These are phyloP conservation scores for Tricholoma saponaceum DNA, from an alignment of 768 basidiomycete species.

Conservation along the genomic window DNA sequence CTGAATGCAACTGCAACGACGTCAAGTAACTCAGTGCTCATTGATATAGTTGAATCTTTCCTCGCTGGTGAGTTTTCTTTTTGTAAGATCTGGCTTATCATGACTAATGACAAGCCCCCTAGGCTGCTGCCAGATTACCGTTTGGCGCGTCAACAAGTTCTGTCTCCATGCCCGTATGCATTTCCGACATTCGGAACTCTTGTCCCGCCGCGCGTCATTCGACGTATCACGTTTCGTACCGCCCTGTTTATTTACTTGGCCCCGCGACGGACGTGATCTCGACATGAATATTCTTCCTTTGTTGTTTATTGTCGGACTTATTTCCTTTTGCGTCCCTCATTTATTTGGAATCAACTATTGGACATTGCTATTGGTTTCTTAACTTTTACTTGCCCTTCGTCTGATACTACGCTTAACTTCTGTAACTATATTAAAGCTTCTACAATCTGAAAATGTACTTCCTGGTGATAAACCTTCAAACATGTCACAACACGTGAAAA, in stretches of 20 bases:
- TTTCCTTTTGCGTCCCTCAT: conserved; percentile 5
- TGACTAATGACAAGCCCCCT: neutral
- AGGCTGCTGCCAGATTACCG: conserved; percentile 29
- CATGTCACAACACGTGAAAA: too few relatives aligned
- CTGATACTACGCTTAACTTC: neutral
- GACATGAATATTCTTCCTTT: conserved; percentile 35
- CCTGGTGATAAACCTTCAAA: too few relatives aligned
- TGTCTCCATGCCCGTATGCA: conserved; percentile 22
- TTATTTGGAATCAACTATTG: conserved; percentile 4
- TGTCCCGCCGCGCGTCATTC: conserved; percentile 47
- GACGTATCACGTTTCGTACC: conserved; percentile 66
- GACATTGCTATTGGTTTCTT: neutral
- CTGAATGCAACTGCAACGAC: conserved; percentile 59
- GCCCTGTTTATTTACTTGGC: conserved; percentile 48
- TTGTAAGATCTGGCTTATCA: neutral
- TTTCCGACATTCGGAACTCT: conserved; percentile 16
- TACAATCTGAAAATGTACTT: too few relatives aligned
- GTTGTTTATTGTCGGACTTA: conserved; percentile 6
- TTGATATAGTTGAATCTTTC: conserved; percentile 12
- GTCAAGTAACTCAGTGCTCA: conserved; percentile 44
- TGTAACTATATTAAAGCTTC: neutral
- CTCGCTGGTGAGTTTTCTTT: conserved; percentile 27
- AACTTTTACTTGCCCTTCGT: neutral
- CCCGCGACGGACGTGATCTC: conserved; percentile 67
- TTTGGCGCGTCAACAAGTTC: conserved; percentile 34